These are phyloP conservation scores for Apiotrichum gracile DNA, from an alignment of 1,284 basidiomycete genomes.

Conservation along the genomic window DNA sequence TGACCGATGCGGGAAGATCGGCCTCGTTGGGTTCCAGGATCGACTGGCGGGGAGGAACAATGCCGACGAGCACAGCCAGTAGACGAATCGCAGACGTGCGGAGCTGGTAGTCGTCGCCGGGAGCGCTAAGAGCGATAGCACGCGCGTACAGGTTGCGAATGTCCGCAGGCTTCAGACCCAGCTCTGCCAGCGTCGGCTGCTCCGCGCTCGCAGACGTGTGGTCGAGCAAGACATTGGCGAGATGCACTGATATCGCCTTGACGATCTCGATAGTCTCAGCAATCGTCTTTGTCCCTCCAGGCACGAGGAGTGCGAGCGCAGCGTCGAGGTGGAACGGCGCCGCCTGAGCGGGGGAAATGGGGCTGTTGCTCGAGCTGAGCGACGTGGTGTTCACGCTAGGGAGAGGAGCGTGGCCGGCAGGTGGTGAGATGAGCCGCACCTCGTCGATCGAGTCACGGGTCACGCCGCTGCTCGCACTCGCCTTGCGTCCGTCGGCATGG, in stretches of 20 bases:
- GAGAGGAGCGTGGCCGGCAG: slow-evolving; percentile 1
- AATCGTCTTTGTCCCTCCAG: slow-evolving; percentile 16
- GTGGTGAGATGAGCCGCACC: slow-evolving; percentile 5
- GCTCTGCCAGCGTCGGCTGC: slow-evolving; percentile 6
- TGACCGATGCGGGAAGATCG: slow-evolving; percentile 23
- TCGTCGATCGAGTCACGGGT: slow-evolving; percentile 14
- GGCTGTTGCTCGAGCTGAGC: too few species aligned
- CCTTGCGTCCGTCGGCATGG: slow-evolving; percentile 8
- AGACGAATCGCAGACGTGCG: slow-evolving; percentile 37
- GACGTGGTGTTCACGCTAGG: neutral
- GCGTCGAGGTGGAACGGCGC: slow-evolving; percentile 30
- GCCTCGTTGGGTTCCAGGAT: slow-evolving; percentile 14
- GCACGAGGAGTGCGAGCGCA: slow-evolving; percentile 30
- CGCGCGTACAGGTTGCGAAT: slow-evolving; percentile 26
- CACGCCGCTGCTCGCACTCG: slow-evolving; percentile 5
- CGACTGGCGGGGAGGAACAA: slow-evolving; percentile 24
- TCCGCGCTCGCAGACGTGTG: neutral
- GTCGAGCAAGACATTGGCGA: slow-evolving; percentile 24
- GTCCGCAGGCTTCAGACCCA: slow-evolving; percentile 14
- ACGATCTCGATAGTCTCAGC: slow-evolving; percentile 28
- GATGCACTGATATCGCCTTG: slow-evolving; percentile 31
- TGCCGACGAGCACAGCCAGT: slow-evolving; percentile 30
- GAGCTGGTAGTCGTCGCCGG: slow-evolving; percentile 22
- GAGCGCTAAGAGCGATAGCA: slow-evolving; percentile 24
- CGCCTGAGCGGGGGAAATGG: neutral